Conservation (phyloP, 1,284 basidiomycete genomes). For the Leccinum griseonigrum region DNA sequence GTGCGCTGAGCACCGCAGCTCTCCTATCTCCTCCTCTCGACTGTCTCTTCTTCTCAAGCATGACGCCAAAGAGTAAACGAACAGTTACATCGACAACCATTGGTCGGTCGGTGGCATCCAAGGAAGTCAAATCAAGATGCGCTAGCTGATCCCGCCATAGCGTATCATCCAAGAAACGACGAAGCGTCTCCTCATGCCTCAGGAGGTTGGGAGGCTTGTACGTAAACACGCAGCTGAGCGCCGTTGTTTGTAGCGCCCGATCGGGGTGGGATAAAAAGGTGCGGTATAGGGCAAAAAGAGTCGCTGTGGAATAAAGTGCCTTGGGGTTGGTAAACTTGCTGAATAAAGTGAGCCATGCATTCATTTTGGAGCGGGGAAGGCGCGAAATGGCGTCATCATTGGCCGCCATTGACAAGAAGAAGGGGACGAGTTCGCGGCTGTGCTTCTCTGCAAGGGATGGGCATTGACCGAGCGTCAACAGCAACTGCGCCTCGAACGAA, state of each 20-base stretch:
- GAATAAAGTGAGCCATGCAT: conserved; percentile 82
- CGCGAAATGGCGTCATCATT: conserved; percentile 36
- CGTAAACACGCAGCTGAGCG: conserved; percentile 80
- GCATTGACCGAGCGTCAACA: conserved; percentile 65
- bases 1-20: conserved; percentile 72
- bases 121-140: conserved; percentile 63
- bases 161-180: conserved; percentile 78
- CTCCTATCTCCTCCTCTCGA: conserved; percentile 71
- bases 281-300: conserved; percentile 68
- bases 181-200: conserved; percentile 68
- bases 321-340: conserved; percentile 91
- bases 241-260: conserved; percentile 70
- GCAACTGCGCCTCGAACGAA: conserved; percentile 80
- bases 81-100: conserved; percentile 77
- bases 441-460: conserved; percentile 79
- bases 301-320: conserved; percentile 71
- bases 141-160: conserved; percentile 89
- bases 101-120: conserved; percentile 62
- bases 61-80: conserved; percentile 84
- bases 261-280: conserved; percentile 87
- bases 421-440: conserved; percentile 75
- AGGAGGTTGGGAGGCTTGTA: conserved; percentile 76
- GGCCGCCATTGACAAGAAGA: conserved; percentile 63
- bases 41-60: conserved; percentile 81
- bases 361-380: conserved; percentile 57